phyloP scores from a whole-genome alignment of 2,329 filamentous ascomycete species.

The Calonectria hongkongensis region DNA sequence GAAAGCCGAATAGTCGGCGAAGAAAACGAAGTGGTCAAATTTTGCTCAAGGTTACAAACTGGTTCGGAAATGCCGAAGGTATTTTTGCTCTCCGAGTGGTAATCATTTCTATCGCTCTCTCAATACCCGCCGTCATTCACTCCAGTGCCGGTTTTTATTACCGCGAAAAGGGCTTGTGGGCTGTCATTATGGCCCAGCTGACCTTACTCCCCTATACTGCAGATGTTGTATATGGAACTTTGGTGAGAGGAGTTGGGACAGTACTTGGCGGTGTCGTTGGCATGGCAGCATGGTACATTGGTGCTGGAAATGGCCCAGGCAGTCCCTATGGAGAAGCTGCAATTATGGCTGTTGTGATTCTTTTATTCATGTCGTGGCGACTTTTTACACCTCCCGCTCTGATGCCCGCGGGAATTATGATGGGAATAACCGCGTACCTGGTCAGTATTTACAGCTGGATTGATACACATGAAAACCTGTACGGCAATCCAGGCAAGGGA shows the following conservation, averaged over 20 bases:
- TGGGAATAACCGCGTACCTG: conserved; percentile 47
- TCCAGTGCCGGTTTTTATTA: conserved; percentile 47
- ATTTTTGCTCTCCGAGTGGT: conserved; percentile 31
- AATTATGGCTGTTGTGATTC: conserved; percentile 44
- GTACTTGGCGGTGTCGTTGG: conserved; percentile 32
- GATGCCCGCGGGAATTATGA: conserved; percentile 46
- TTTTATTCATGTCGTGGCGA: conserved; percentile 49
- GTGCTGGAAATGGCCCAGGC: conserved; percentile 35
- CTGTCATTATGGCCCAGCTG: conserved; percentile 49
- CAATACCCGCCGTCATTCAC: conserved; percentile 28
- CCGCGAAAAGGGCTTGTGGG: conserved; percentile 48
- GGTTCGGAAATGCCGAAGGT: conserved; percentile 32
- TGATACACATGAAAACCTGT: conserved; percentile 44
- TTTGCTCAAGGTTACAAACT: conserved; percentile 12
- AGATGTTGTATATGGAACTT: conserved; percentile 43
- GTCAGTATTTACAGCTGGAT: conserved; percentile 49
- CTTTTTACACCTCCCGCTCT: conserved; percentile 46
- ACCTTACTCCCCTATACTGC: conserved; percentile 47
- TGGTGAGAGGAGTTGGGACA: conserved; percentile 35
- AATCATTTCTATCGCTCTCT: conserved; percentile 27
- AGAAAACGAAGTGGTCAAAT: conserved; percentile 25
- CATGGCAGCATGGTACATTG: conserved; percentile 34
- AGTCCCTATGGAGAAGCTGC: conserved; percentile 45
- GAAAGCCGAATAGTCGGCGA: conserved; percentile 35
- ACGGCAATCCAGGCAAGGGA: conserved; percentile 41